Base-by-base conservation (phyloP, 75 land plant species). In the Adiantum capillusveneris region DNA sequence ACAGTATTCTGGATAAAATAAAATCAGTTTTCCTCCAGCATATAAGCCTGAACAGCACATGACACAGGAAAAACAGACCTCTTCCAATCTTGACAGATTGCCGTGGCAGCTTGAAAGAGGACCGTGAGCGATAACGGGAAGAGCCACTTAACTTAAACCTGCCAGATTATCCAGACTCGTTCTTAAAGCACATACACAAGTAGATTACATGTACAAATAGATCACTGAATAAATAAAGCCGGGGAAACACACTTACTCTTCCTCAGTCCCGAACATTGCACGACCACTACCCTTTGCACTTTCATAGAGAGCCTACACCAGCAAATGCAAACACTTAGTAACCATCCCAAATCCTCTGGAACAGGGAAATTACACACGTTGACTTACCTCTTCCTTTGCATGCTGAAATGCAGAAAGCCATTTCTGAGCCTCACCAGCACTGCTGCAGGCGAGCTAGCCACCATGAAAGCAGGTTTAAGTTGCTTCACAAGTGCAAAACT, bases 361-460 rank as follows among this genome's bases (percentile, higher is more conserved):
- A 44, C 50, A 45, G 28, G 44, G 5, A 17, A 27, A 17, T 2
- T 22, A 18, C 19, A 24, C n/a, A 54, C 3, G 5, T 19, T 2
- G 31, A 1, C 6, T 16, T 70, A 88, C 97, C 89, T 82, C 84
- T 69, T 87, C 89, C 66, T 88, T 92, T 48, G 97, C 97, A 36
- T 92, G 89, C 42, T 84, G 86, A 74, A 92, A 92, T 37, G 97
- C 97, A 60, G 87, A 84, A 66, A 84, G 75, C 97, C 97, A 92
- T 62, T 82, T 82, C 45, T 78, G 69, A 29, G 75, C 72, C 63
- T 84, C 97, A 11, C 83, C 94, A 64, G 86, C 85, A 16, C 81
- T 65, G 43, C 67, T 68, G 70, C 94, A 92, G 49, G 97, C 97
- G 80, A 92, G 82, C 97, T 91, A 42, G 6, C 25, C 25, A 9